Evolutionary conservation across 2,329 filamentous ascomycete genomes (phyloP).

Genomic region (Sclerotiophoma versabilis): DNA sequence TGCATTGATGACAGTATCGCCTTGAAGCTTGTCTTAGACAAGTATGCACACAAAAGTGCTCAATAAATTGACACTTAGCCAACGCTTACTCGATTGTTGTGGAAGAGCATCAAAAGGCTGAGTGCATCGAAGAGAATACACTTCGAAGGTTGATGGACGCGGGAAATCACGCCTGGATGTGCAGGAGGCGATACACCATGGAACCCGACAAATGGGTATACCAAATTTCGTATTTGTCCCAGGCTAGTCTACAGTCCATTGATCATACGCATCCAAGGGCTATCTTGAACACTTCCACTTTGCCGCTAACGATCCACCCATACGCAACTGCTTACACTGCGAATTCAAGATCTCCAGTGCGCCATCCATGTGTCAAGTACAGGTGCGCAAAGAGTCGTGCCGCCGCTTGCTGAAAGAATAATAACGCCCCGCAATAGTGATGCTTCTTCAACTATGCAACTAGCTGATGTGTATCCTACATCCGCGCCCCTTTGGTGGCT

Average conservation of each 20-base stretch:
- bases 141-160: too few species aligned
- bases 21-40: too few species aligned
- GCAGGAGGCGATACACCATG: too few species aligned
- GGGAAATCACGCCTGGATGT: too few species aligned
- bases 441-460: slow-evolving; percentile 12
- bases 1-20: too few species aligned
- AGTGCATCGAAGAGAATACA: too few species aligned
- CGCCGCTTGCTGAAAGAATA: slow-evolving; percentile 4
- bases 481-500: slow-evolving; percentile 14
- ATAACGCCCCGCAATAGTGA: slow-evolving; percentile 17
- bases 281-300: not conserved
- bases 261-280: not conserved
- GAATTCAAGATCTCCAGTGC: slow-evolving; percentile 1
- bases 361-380: not conserved
- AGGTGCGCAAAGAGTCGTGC: not conserved
- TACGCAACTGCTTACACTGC: not conserved
- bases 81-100: too few species aligned
- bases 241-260: slow-evolving; percentile 7
- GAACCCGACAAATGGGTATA: not conserved
- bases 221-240: not conserved
- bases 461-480: slow-evolving; percentile 34
- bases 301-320: not conserved
- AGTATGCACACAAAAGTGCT: too few species aligned
- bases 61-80: too few species aligned
- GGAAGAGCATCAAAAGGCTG: too few species aligned